Evolutionary conservation across 1,284 basidiomycete species (phyloP), one percentile per base, ranked within the genome.

Genomic region (Apiotrichum sp.): DNA sequence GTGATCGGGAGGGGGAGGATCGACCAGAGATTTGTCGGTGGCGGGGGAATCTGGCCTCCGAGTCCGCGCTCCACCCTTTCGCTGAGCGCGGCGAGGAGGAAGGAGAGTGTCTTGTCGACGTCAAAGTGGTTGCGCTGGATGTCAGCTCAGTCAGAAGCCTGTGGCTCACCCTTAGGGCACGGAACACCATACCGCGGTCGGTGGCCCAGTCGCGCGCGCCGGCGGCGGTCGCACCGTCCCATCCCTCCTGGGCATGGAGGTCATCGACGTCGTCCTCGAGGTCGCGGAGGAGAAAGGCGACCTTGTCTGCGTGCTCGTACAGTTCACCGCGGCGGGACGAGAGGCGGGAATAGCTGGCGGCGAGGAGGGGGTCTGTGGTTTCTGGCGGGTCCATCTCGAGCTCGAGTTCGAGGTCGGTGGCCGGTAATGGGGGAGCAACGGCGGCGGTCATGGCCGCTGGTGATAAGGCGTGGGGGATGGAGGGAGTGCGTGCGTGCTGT

Each of bases 141-240:
- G 22, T 14, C n/a, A 16, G 3, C n/a, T 29, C 13, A 39, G n/a
- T 38, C 7, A 10, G 6, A 29, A 40, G 4, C 10, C 3, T n/a
- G 9, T 7, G n/a, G 65, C 71, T 53, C 55, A 75, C 75, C 58
- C 71, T 61, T 14, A 75, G 54, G 41, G 67, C 67, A n/a, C 75
- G 62, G 58, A 67, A 75, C 6, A 70, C 65, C 10, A 59, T 65
- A 13, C 61, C 67, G 1, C 44, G 48, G 63, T 77, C 75, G 4
- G 56, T 55, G 1, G 65, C 58, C 75, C 75, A 77, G 9, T 67
- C 68, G 2, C 58, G 58, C 7, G 68, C 66, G 6, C 73, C 74
- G 7, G 50, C 46, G n/a, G 55, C 59, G 0, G 62, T 65, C 1
- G 60, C 60, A 5, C 57, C 46, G 53, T 73, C 70, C 75, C 75